Evolutionary conservation across 805 yeast genomes (phyloP).

Genomic region (Metschnikowia vanudenii): DNA sequence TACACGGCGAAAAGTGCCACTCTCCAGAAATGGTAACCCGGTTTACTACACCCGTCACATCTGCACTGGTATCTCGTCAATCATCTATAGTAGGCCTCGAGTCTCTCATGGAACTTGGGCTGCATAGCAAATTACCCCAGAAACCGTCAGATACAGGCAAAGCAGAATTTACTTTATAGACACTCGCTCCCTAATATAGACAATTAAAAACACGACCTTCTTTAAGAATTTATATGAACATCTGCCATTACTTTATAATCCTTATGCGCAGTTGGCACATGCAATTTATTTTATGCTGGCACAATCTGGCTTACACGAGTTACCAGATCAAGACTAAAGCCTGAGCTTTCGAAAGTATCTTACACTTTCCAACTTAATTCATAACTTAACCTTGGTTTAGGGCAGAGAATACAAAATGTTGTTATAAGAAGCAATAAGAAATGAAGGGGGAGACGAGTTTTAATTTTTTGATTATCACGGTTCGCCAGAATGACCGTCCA

Average conservation of each 20-base stretch:
- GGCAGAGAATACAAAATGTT: conserved; percentile 8
- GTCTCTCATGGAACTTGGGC: conserved; percentile 4
- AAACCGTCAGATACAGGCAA: conserved; percentile 3
- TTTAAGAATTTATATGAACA: background rate
- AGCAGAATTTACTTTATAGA: conserved; percentile 10
- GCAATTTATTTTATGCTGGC: conserved; percentile 4
- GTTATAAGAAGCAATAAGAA: conserved; percentile 10
- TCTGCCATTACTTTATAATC: background rate
- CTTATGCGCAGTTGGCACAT: background rate
- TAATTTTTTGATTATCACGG: conserved; percentile 1
- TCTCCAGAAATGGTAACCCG: conserved; percentile 20
- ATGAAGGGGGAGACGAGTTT: background rate
- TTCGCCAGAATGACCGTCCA: conserved; percentile 17
- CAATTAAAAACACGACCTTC: background rate
- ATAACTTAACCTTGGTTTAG: background rate
- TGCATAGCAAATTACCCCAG: background rate
- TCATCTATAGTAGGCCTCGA: conserved; percentile 12
- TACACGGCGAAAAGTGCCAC: conserved; percentile 19
- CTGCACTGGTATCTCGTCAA: conserved; percentile 17
- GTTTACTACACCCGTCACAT: conserved; percentile 18
- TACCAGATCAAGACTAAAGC: background rate
- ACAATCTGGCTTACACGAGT: background rate
- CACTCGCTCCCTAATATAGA: background rate
- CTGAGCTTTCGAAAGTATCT: background rate
- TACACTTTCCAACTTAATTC: conserved; percentile 2